Percentiles rank a stretch among this genome's conserved stretches.
Conservation (phyloP, 2,329 filamentous ascomycete genomes). For the Apiospora kogelbergensis region DNA sequence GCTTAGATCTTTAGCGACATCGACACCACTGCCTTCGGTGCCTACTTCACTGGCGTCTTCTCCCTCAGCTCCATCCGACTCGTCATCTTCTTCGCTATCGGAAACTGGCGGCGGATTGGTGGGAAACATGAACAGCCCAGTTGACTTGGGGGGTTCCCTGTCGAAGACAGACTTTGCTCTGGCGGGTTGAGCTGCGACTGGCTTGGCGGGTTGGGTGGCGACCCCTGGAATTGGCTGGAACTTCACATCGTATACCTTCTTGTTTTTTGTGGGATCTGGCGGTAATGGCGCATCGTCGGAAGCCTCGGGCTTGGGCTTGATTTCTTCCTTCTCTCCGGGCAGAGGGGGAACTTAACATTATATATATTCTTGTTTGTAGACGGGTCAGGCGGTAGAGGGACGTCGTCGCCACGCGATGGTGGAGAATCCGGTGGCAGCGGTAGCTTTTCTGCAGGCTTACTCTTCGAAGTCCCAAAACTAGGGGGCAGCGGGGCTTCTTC, state of each 20-base stretch:
- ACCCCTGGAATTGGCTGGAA: conserved; percentile 20
- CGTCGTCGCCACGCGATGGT: conserved; percentile 24
- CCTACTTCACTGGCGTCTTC: conserved; percentile 46
- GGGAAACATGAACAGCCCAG: conserved; percentile 29
- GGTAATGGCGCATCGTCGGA: conserved; percentile 39
- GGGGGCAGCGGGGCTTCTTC: conserved; percentile 33
- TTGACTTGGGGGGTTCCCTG: conserved; percentile 1
- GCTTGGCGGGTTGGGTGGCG: neutral
- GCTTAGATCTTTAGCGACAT: conserved; percentile 64
- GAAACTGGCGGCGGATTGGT: conserved; percentile 29
- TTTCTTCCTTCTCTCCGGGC: conserved; percentile 26
- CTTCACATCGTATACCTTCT: conserved; percentile 30
- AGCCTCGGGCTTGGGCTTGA: conserved; percentile 18
- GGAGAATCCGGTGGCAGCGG: conserved; percentile 21
- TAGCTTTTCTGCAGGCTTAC: conserved; percentile 15
- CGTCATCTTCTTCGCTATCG: conserved; percentile 38
- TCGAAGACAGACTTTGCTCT: conserved; percentile 13
- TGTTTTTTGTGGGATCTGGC: conserved; percentile 35
- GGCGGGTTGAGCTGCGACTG: neutral
- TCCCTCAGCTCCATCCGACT: conserved; percentile 45
- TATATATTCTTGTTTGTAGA: conserved; percentile 35
- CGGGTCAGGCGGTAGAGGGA: conserved; percentile 45
- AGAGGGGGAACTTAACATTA: conserved; percentile 24
- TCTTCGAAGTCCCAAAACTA: conserved; percentile 29
- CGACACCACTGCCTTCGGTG: conserved; percentile 61